Evolutionary conservation across 306 rosid species (phyloP).

Genomic region (Fragaria nilgerrensis): DNA sequence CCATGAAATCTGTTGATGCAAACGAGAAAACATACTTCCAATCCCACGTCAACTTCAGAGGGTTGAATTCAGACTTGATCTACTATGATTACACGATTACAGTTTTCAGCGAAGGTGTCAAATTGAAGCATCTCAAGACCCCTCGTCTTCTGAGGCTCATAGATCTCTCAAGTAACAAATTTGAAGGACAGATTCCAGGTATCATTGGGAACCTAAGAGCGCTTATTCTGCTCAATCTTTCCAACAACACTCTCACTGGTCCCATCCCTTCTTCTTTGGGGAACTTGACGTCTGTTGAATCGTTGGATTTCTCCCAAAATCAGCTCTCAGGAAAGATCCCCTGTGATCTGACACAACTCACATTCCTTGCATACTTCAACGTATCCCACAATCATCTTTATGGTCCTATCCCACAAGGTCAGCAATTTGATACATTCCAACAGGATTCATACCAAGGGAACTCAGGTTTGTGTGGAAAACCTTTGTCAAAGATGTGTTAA

Average conservation of each 20-base stretch:
- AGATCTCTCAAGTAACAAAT: slow-evolving; percentile 10
- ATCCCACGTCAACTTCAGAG: not conserved
- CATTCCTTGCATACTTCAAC: no score
- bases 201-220: no score
- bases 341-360: no score
- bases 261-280: no score
- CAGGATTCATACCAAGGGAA: slow-evolving; percentile 4
- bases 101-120: not conserved
- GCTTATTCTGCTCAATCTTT: no score
- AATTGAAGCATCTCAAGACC: not conserved
- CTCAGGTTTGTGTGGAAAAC: slow-evolving; percentile 13
- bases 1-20: slow-evolving; percentile 12
- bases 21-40: not conserved
- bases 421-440: slow-evolving; percentile 15
- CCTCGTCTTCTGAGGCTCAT: not conserved
- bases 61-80: accelerated
- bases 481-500: slow-evolving; percentile 4
- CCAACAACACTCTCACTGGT: no score
- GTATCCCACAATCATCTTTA: no score
- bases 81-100: not conserved
- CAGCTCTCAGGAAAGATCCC: no score
- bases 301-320: no score
- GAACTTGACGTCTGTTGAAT: no score
- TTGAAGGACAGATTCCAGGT: slow-evolving; percentile 5
- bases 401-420: slow-evolving; percentile 8